Conservation (phyloP, 108 stramenopile genomes). For the Cyclotella cryptica region DNA sequence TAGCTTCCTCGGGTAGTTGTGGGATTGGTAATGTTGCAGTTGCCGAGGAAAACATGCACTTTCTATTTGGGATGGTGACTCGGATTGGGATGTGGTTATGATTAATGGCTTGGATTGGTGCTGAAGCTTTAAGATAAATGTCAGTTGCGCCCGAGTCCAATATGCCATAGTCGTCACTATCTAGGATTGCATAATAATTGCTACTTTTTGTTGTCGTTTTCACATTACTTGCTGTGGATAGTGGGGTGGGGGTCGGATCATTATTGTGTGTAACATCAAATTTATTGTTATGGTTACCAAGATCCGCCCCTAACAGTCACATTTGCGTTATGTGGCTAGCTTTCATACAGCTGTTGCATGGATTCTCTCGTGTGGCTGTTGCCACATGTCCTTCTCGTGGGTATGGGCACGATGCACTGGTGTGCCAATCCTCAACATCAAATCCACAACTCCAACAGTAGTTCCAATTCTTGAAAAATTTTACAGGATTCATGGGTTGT, state of each 20-base stretch:
- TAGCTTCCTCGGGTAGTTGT: not conserved
- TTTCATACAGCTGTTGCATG: not conserved
- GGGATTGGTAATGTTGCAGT: not conserved
- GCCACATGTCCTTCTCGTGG: not conserved
- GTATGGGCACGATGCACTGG: not conserved
- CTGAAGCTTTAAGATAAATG: not conserved
- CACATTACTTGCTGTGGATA: not conserved
- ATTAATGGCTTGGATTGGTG: not conserved
- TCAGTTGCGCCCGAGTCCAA: not conserved
- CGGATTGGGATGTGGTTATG: not conserved
- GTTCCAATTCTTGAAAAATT: slow-evolving; percentile 7
- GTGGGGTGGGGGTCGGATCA: not conserved
- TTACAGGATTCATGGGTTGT: not conserved
- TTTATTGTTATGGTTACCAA: not conserved
- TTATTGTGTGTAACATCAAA: not conserved
- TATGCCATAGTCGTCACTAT: not conserved
- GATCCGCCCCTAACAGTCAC: slow-evolving; percentile 22
- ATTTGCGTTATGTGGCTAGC: not conserved
- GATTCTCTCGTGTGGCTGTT: not conserved
- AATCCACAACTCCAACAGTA: slow-evolving; percentile 13
- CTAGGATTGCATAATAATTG: not conserved
- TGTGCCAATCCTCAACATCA: slow-evolving; percentile 8
- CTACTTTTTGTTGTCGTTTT: not conserved
- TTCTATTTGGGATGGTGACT: not conserved
- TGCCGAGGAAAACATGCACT: not conserved